These are phyloP conservation scores for Rhodamnia rubescens DNA, from an alignment of 345 rosid species.

Conservation along the genomic window DNA sequence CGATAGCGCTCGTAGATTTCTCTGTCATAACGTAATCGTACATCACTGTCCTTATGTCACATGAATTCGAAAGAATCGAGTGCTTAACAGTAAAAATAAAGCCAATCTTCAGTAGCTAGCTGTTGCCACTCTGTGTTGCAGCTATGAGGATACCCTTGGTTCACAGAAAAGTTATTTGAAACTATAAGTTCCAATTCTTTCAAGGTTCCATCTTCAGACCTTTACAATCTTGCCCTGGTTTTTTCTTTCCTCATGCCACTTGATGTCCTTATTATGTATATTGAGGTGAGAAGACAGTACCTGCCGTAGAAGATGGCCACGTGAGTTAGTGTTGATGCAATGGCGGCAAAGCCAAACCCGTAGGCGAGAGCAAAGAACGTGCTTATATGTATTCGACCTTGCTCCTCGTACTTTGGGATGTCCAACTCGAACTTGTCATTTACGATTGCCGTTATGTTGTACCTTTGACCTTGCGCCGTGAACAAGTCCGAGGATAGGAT, in stretches of 20 bases:
- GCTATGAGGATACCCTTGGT: not conserved
- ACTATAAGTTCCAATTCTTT: not conserved
- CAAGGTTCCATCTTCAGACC: not conserved
- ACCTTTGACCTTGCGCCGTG: constrained; percentile 48
- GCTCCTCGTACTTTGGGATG: constrained; percentile 36
- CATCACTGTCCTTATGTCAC: not conserved
- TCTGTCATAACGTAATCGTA: constrained; percentile 17
- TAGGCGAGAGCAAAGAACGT: constrained; percentile 68
- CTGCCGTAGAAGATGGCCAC: constrained; percentile 87
- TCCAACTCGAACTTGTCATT: constrained; percentile 69
- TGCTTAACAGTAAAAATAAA: not conserved
- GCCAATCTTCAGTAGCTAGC: not conserved
- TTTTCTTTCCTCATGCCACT: not conserved
- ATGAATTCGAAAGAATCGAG: not conserved
- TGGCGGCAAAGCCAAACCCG: constrained; percentile 86
- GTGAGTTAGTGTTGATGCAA: constrained; percentile 77
- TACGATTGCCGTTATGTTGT: constrained; percentile 57
- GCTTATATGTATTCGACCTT: constrained; percentile 78
- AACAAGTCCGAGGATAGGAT: constrained; percentile 78
- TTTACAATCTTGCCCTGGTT: not conserved
- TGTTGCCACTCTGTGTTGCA: not conserved
- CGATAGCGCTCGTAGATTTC: constrained; percentile 50
- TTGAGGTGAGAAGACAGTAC: constrained; percentile 17
- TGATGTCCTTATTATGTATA: not conserved
- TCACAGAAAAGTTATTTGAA: not conserved